Evolutionary conservation across 2,329 filamentous ascomycete genomes (phyloP).

Genomic region (Aspergillus sp.): DNA sequence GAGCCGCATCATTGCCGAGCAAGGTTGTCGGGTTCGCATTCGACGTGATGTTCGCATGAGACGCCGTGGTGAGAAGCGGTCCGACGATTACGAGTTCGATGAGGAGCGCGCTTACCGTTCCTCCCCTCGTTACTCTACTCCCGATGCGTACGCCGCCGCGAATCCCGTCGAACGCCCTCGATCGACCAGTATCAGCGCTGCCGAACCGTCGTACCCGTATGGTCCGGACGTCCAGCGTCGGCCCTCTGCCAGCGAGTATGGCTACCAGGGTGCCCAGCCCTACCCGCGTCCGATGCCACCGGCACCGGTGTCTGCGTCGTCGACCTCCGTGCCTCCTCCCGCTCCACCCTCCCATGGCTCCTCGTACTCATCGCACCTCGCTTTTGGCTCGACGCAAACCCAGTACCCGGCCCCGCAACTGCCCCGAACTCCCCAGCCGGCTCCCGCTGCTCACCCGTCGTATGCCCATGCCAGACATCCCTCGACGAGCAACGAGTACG

Average conservation of each 20-base stretch:
- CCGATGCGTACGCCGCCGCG: conserved; percentile 45
- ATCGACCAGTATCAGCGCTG: conserved; percentile 61
- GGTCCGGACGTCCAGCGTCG: conserved; percentile 44
- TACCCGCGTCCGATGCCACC: conserved; percentile 39
- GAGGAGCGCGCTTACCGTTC: conserved; percentile 50
- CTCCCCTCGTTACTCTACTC: conserved; percentile 50
- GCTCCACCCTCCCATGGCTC: conserved; percentile 12
- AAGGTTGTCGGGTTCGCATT: conserved; percentile 94
- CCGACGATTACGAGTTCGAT: conserved; percentile 67
- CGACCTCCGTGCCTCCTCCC: conserved; percentile 24
- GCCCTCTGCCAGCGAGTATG: conserved; percentile 50
- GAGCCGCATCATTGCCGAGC: conserved; percentile 89
- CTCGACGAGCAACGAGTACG: conserved; percentile 34
- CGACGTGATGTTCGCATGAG: conserved; percentile 91
- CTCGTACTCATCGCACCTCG: conserved; percentile 40
- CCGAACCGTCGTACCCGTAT: conserved; percentile 47
- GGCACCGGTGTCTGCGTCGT: conserved; percentile 34
- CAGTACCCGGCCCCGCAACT: conserved; percentile 45
- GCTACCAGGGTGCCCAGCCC: conserved; percentile 30
- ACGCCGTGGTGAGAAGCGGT: conserved; percentile 70
- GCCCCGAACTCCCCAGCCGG: conserved; percentile 43
- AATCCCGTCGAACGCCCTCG: conserved; percentile 54
- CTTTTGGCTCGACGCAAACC: conserved; percentile 40
- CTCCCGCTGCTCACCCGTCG: conserved; percentile 36
- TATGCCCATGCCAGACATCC: conserved; percentile 33